Base-by-base conservation (phyloP, 441 rosid genomes). In the Raphanus hybrid region DNA sequence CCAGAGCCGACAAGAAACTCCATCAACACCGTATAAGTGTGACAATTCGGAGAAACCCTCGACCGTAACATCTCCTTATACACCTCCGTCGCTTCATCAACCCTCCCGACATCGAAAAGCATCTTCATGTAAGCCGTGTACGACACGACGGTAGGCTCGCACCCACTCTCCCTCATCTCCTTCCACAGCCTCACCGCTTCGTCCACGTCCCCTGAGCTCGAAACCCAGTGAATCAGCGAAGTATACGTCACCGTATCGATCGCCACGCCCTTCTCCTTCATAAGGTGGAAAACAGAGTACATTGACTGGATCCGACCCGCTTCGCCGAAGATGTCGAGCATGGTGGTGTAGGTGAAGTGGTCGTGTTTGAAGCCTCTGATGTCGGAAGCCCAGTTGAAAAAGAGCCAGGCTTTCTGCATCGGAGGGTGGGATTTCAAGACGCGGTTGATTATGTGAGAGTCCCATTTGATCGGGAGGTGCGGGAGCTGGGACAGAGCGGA, bases 311-410 rank as follows among this genome's bases (percentile, higher is more conserved):
- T 78, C 78, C 95, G 86, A 66, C 92, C 94, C 1, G 96, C 96
- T 82, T 92, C 97, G 5, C 98, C 98, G 77, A 94, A 92, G 75
- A 94, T 88, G 68, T 92, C 95, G 29, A 94, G 90, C 94, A 94
- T 94, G 39, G 98, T 94, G 18, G 98, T 92, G 88, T 82, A 88
- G 15, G 97, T 92, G 84, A 89, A 94, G 54, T 87, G 96, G 68
- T 94, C 97, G 76, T 90, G 97, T 80, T 90, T 94, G 67, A 94
- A 92, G 29, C 87, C 88, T 69, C 74, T 85, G 52, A 85, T 26
- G 15, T 58, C 52, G 5, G 90, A 68, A 32, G 85, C 97, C 97
- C 97, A 92, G 77, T 87, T 85, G 87, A 92, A 92, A 71, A 92
- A 88, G 39, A 92, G 87, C 97, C 98, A 92, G 0, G 97, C 90